Base-by-base conservation (phyloP, 2,329 filamentous ascomycete species). In the Phyllosticta paracitricarpa region DNA sequence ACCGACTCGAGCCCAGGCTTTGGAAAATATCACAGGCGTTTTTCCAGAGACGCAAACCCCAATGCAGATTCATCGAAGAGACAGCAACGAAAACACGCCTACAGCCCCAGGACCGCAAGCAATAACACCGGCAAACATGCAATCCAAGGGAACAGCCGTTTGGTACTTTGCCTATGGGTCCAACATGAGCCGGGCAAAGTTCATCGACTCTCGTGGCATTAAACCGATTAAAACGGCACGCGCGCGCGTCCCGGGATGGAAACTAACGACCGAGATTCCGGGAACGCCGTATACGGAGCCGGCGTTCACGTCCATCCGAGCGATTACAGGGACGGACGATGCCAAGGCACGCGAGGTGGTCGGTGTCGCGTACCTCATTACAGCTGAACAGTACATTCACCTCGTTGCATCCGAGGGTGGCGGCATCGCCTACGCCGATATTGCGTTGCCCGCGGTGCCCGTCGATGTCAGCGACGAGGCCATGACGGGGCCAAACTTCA, bases 101-200 rank as follows among this genome's bases (percentile, higher is more conserved):
- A 6, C 28, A 4, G 28, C 28, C 9, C 4, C 28, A 6, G 28
- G 9, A 30, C 19, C 19, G 19, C 19, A 22, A 22, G 2, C 19
- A 22, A 22, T 22, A 22, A 8, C 28, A 30, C 6, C 28, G 9
- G 28, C 28, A 30, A 30, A 30, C 26, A 28, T 30, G 28, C 4
- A 4, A 4, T 30, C 28, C 28, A 30, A 7, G 28, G 28, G 28
- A 30, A 30, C 28, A 30, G 7, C 26, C 7, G 25, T 68, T 6
- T 67, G 66, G 66, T 67, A 68, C 52, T 63, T 67, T 25, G 66
- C 66, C 12, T 67, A 68, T 51, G 66, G 66, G 51, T 68, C 66
- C 2, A 68, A 67, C 59, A 62, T 68, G 57, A 65, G 61, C 58
- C 48, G 53, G n/a, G 22, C 54, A 22, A 68, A 65, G 56, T 67